Percentiles rank a stretch among this genome's conserved stretches.
Conservation (phyloP, 768 basidiomycete species). For the Lyophyllum atratum region DNA sequence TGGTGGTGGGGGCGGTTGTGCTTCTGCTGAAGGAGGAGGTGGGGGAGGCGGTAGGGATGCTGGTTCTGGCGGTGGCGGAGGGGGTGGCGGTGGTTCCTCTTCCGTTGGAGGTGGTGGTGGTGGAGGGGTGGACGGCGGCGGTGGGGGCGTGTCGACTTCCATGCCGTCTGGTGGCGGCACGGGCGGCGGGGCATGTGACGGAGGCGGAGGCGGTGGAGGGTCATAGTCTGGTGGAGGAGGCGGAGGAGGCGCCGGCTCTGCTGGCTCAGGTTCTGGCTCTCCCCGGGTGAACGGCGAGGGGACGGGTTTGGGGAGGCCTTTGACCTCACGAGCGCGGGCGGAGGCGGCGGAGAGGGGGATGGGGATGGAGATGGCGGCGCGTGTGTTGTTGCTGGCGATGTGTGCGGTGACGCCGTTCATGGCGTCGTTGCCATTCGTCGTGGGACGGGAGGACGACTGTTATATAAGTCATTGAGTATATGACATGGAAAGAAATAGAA, state of each 20-base stretch:
- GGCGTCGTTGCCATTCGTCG: background rate
- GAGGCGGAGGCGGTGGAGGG: constrained; percentile 26
- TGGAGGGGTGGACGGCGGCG: constrained; percentile 27
- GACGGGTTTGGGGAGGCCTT: constrained; percentile 24
- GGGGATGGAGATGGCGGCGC: constrained; percentile 31
- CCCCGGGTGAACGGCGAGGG: constrained; percentile 22
- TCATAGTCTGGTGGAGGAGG: constrained; percentile 30
- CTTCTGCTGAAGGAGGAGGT: constrained; percentile 17
- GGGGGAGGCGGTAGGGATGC: constrained; percentile 27
- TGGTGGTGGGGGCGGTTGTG: constrained; percentile 25
- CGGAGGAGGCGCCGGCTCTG: constrained; percentile 24
- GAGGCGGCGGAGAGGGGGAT: constrained; percentile 10
- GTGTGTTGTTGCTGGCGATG: constrained; percentile 14
- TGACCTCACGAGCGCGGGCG: constrained; percentile 21
- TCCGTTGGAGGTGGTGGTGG: constrained; percentile 30
- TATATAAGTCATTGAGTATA: background rate
- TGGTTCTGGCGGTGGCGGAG: constrained; percentile 24
- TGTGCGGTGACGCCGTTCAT: constrained; percentile 10
- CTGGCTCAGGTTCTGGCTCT: constrained; percentile 22
- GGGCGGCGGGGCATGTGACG: constrained; percentile 30
- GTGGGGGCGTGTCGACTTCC: constrained; percentile 9
- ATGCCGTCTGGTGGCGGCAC: constrained; percentile 20
- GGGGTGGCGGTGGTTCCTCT: constrained; percentile 27
- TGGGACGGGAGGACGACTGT: background rate
- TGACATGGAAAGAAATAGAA: background rate